Base-by-base conservation (phyloP, 441 rosid genomes). In the Euphorbia celastroides region DNA sequence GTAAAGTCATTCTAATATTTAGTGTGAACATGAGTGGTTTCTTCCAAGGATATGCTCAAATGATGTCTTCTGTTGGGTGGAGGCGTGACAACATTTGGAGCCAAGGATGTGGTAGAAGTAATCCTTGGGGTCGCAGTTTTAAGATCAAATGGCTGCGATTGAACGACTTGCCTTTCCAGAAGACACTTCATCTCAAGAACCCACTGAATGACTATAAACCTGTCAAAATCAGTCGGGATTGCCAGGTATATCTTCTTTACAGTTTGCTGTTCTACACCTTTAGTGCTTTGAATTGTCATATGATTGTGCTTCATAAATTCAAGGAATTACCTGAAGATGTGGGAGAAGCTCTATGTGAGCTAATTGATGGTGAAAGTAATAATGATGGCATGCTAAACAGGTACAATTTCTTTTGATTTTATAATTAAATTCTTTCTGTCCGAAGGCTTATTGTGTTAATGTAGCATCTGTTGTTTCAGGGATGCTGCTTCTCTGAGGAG, bases 11-110 rank as follows among this genome's bases (percentile, higher is more conserved):
- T 77, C 77, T 93, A 60, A 89, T 93, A 71, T 90, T 88, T 75
- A 90, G 97, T 77, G 97, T 93, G 81, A 93, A 93, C 87, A 93
- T 87, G 97, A 93, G 98, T 57, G 98, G 98, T 70, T 90, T 85
- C 85, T 93, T 93, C 83, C 97, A 93, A 89, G 98, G 98, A 66
- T 93, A 93, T 81, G 97, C 98, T 70, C 87, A 93, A 78, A 93
- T 93, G 98, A 76, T 90, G 75, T 93, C 97, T 72, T 75, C 96
- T 67, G 88, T 84, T 73, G 97, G 98, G 46, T 90, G 94, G 94
- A 90, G 98, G 74, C 82, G 89, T 70, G 98, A 93, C 74, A 80
- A 83, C 38, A 81, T 88, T 62, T 93, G 98, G 97, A 88, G 88
- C 76, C 96, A 84, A 75, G 98, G 97, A 77, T 76, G 82, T 77